These are phyloP conservation scores for Russula ochroleuca DNA, from an alignment of 768 basidiomycete species.

Conservation along the genomic window DNA sequence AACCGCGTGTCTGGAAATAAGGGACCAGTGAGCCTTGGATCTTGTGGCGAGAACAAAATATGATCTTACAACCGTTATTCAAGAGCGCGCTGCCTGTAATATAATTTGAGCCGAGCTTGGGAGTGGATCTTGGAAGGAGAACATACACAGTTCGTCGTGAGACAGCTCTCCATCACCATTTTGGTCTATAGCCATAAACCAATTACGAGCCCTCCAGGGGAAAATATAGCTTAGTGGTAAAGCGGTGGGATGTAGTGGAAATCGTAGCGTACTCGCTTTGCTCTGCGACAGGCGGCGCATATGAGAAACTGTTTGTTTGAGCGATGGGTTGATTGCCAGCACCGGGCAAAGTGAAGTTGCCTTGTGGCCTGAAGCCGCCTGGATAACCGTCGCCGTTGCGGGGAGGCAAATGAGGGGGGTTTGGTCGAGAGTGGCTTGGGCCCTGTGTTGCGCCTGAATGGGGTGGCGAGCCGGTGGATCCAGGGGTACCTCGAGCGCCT, in stretches of 20 bases:
- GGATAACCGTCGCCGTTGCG: no score
- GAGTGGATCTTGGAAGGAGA: background rate
- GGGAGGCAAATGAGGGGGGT: no score
- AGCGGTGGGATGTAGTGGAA: background rate
- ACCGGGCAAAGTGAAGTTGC: no score
- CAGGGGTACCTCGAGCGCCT: no score
- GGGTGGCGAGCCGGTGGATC: no score
- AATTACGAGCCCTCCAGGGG: background rate
- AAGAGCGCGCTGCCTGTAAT: constrained; percentile 13
- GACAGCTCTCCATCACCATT: constrained; percentile 10
- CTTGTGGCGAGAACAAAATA: background rate
- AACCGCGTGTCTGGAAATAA: constrained; percentile 9
- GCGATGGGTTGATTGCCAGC: no score
- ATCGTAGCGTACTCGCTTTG: background rate
- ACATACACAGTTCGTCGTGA: constrained; percentile 12
- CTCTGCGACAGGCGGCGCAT: no score
- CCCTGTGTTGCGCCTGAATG: no score
- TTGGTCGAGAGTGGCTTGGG: no score
- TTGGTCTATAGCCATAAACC: constrained; percentile 18
- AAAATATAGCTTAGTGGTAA: background rate
- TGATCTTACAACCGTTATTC: constrained; percentile 1
- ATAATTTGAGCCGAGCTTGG: background rate
- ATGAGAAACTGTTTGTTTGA: no score
- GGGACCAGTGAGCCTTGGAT: background rate
- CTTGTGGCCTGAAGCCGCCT: no score